Evolutionary conservation across 495 filamentous ascomycete species (phyloP).

Genomic region (Aspergillus biplanus): DNA sequence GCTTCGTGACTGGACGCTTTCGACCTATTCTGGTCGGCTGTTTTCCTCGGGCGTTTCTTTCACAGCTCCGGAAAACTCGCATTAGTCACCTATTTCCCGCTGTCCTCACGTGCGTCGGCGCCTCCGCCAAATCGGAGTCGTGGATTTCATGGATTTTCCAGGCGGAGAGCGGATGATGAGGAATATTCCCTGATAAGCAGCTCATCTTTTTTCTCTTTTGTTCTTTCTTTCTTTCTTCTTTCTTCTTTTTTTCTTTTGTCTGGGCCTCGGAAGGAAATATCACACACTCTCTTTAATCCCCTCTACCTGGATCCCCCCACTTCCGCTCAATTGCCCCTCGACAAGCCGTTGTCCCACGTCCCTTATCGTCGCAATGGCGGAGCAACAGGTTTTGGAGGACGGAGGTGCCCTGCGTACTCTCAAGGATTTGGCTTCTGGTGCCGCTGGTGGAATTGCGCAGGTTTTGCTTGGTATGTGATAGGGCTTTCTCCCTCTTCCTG

Average conservation of each 20-base stretch:
- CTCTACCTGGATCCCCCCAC: not conserved
- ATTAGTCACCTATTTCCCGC: conserved; percentile 31
- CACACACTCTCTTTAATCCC: not conserved
- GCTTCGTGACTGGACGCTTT: not conserved
- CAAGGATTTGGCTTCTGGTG: conserved; percentile 92
- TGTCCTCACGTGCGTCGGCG: conserved; percentile 42
- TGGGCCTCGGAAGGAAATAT: not conserved
- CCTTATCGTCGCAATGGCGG: conserved; percentile 29
- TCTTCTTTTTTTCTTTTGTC: conserved; percentile 2
- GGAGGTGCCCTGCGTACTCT: conserved; percentile 59
- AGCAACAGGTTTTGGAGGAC: conserved; percentile 44
- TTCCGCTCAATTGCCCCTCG: not conserved
- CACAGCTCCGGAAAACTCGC: conserved; percentile 23
- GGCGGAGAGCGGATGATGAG: conserved; percentile 13
- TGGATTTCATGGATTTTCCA: conserved; percentile 15
- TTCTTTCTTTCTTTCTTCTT: conserved; percentile 18
- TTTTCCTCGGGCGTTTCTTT: conserved; percentile 28
- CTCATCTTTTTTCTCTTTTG: conserved; percentile 16
- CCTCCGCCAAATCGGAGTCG: conserved; percentile 38
- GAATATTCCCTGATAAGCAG: conserved; percentile 35
- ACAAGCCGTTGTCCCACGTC: conserved; percentile 7
- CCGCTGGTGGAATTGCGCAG: conserved; percentile 89
- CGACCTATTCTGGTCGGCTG: not conserved
- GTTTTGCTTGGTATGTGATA: conserved; percentile 82
- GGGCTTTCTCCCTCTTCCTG: not conserved